Evolutionary conservation across 805 yeast species (phyloP).

Genomic region (Yamadazyma philogaea): DNA sequence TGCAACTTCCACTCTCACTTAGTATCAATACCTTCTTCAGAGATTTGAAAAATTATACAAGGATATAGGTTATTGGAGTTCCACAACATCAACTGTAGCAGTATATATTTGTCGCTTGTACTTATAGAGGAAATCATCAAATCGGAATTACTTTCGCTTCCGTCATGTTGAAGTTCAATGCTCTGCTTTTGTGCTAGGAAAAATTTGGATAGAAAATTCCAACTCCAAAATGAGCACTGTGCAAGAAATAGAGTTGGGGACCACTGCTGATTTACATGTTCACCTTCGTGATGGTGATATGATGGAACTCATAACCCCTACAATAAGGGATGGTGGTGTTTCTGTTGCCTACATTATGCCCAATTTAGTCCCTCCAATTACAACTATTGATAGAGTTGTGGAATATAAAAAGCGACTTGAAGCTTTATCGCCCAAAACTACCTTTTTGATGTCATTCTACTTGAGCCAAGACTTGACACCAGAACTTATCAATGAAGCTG

Average conservation of each 20-base stretch:
- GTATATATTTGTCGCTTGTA: too few relatives aligned
- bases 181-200: not conserved
- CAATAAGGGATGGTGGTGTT: slow-evolving; percentile 85
- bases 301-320: slow-evolving; percentile 91
- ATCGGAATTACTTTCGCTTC: too few relatives aligned
- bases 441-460: slow-evolving; percentile 89
- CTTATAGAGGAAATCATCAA: too few relatives aligned
- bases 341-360: slow-evolving; percentile 96
- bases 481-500: slow-evolving; percentile 78
- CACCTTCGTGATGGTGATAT: slow-evolving; percentile 91
- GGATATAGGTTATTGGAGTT: too few relatives aligned
- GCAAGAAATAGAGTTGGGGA: slow-evolving; percentile 51
- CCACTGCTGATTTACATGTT: slow-evolving; percentile 91
- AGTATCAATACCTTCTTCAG: too few relatives aligned
- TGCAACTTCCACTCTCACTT: too few relatives aligned
- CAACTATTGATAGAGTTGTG: slow-evolving; percentile 67
- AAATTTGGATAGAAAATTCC: not conserved
- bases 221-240: slow-evolving; percentile 2
- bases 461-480: slow-evolving; percentile 79
- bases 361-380: slow-evolving; percentile 87
- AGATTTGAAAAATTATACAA: too few relatives aligned
- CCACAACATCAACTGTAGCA: too few relatives aligned
- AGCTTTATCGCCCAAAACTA: slow-evolving; percentile 71
- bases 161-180: too few relatives aligned
- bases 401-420: slow-evolving; percentile 66